phyloP scores from a whole-genome alignment of 495 filamentous ascomycete species.

The Daldinia bambusicola region DNA sequence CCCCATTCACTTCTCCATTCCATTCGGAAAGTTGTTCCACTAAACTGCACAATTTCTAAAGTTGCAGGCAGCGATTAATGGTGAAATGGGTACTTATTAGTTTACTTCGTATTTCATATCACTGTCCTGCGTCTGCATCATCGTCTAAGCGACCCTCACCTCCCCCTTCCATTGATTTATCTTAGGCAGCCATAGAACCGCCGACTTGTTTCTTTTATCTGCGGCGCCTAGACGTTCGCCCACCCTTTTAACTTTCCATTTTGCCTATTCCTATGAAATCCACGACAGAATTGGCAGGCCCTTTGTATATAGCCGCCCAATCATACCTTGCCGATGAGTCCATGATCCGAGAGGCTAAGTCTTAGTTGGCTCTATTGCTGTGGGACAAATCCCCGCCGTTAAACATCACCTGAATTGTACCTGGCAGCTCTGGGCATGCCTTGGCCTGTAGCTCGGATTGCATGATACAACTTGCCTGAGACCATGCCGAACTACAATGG shows the following conservation, averaged over 20 bases:
- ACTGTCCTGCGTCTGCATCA: conserved; percentile 8
- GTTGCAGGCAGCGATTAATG: conserved; percentile 14
- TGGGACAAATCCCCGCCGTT: conserved; percentile 24
- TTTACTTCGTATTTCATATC: conserved; percentile 34
- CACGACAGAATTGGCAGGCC: conserved; percentile 23
- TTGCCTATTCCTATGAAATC: conserved; percentile 36
- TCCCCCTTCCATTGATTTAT: conserved; percentile 14
- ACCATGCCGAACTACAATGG: conserved; percentile 39
- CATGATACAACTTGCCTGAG: conserved; percentile 21
- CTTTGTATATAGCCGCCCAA: conserved; percentile 42
- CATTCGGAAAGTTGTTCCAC: background rate
- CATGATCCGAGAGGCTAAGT: conserved; percentile 31
- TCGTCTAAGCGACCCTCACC: conserved; percentile 18
- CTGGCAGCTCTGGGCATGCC: conserved; percentile 25
- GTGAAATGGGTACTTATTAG: conserved; percentile 26
- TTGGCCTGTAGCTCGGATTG: conserved; percentile 27
- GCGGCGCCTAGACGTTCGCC: background rate
- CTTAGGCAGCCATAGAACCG: background rate
- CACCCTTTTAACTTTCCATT: conserved; percentile 20
- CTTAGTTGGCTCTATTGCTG: conserved; percentile 33
- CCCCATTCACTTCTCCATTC: background rate
- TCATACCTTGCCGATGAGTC: conserved; percentile 32
- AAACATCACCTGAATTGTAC: conserved; percentile 37
- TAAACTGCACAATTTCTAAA: background rate
- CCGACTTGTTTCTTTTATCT: conserved; percentile 15